Evolutionary conservation across 192 early-diverging fungal species (phyloP).

Genomic region (Coemansia asiatica): DNA sequence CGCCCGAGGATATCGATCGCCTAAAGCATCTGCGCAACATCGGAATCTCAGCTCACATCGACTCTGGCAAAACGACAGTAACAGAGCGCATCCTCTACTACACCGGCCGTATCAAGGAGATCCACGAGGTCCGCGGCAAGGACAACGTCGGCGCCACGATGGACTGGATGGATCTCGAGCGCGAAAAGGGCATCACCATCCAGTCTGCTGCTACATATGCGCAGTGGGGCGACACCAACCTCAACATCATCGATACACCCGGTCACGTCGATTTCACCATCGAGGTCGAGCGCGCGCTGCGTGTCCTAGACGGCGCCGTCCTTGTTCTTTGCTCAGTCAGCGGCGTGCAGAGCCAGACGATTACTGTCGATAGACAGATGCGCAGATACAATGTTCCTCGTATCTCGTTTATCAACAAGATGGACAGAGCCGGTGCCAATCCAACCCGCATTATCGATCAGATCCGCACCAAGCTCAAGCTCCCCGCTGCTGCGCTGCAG

Average conservation of each 20-base stretch:
- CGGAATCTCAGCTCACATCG: slow-evolving; percentile 87
- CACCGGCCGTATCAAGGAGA: slow-evolving; percentile 85
- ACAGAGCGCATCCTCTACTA: slow-evolving; percentile 84
- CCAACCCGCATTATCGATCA: slow-evolving; percentile 78
- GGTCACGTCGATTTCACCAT: slow-evolving; percentile 91
- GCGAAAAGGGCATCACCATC: slow-evolving; percentile 91
- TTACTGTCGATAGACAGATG: slow-evolving; percentile 90
- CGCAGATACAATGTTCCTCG: slow-evolving; percentile 84
- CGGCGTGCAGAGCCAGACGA: slow-evolving; percentile 86
- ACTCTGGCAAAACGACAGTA: slow-evolving; percentile 84
- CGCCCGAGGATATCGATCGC: slow-evolving; percentile 49
- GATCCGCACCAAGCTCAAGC: slow-evolving; percentile 74
- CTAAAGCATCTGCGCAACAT: slow-evolving; percentile 76
- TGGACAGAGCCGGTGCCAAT: slow-evolving; percentile 88
- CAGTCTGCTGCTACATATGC: slow-evolving; percentile 86
- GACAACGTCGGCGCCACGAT: slow-evolving; percentile 96
- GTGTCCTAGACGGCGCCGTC: slow-evolving; percentile 85
- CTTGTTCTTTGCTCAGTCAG: slow-evolving; percentile 81
- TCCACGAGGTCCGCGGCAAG: slow-evolving; percentile 83
- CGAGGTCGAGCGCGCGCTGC: slow-evolving; percentile 83
- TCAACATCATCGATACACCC: slow-evolving; percentile 89
- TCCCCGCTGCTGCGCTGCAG: slow-evolving; percentile 76
- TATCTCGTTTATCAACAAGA: slow-evolving; percentile 88
- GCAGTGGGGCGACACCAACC: slow-evolving; percentile 74
- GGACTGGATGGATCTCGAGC: slow-evolving; percentile 99